phyloP scores from a whole-genome alignment of 192 early-diverging fungal genomes.

The Entrophospora sp. region DNA sequence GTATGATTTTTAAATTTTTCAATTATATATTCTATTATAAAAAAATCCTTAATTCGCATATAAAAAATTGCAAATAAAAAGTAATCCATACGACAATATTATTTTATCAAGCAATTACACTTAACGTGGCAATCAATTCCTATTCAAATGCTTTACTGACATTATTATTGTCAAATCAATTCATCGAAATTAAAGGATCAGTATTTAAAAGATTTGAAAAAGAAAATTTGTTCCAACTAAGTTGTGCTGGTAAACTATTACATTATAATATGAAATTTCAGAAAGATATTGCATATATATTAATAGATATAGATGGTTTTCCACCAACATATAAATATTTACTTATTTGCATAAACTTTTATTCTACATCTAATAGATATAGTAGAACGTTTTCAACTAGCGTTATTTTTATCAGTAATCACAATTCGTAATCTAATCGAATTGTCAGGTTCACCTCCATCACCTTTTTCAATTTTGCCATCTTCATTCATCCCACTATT shows the following conservation, averaged over 20 bases:
- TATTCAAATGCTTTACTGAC: slow-evolving; percentile 91
- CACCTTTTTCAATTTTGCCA: slow-evolving; percentile 50
- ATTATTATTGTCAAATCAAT: slow-evolving; percentile 93
- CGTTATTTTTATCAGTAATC: slow-evolving; percentile 82
- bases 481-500: slow-evolving; percentile 55
- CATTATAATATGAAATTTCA: too few relatives aligned
- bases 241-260: slow-evolving; percentile 72
- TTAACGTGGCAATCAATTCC: slow-evolving; percentile 94
- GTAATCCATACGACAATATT: slow-evolving; percentile 82
- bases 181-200: slow-evolving; percentile 95
- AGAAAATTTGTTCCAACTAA: slow-evolving; percentile 93
- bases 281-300: too few relatives aligned
- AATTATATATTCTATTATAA: too few relatives aligned
- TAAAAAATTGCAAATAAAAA: slow-evolving; percentile 19
- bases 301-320: too few relatives aligned
- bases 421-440: slow-evolving; percentile 86
- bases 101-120: slow-evolving; percentile 91
- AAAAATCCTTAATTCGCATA: too few relatives aligned
- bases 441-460: slow-evolving; percentile 59
- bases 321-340: too few relatives aligned
- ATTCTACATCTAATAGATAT: slow-evolving; percentile 56
- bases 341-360: too few relatives aligned
- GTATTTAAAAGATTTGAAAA: slow-evolving; percentile 97
- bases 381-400: slow-evolving; percentile 91
- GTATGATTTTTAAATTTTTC: too few relatives aligned